These are phyloP conservation scores for Raddia guianensis DNA, from an alignment of 176 grass and related monocot genomes.

Conservation along the genomic window DNA sequence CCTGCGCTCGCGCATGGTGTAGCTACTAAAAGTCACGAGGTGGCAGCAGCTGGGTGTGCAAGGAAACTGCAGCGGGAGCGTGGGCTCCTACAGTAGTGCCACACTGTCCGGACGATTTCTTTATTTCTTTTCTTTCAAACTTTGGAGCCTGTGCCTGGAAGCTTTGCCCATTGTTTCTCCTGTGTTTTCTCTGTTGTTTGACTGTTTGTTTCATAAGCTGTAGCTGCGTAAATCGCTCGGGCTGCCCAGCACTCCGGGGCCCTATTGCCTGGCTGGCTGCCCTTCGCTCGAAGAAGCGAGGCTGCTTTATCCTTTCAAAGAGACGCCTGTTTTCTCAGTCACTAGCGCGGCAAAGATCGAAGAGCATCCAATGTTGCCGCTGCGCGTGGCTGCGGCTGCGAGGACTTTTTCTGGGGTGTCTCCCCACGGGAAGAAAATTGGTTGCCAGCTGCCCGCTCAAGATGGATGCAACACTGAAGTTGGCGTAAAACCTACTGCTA, in stretches of 20 bases:
- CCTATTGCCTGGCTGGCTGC: background rate
- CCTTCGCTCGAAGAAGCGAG: background rate
- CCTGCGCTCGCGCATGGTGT: background rate
- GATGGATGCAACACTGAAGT: no score
- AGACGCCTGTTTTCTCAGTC: background rate
- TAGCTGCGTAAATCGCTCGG: slow-evolving; percentile 18
- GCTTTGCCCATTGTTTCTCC: no score
- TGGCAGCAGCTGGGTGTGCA: background rate
- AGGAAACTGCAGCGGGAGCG: no score
- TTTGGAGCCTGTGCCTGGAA: no score
- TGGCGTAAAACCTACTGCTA: no score
- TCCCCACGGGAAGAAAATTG: no score
- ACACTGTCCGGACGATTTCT: no score
- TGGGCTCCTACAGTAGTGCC: no score
- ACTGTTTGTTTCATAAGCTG: background rate
- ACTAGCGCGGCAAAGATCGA: background rate
- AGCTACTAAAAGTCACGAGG: background rate
- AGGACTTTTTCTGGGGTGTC: no score
- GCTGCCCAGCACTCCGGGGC: background rate
- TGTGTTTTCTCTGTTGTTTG: no score
- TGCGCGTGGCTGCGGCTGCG: no score
- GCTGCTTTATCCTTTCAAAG: slow-evolving; percentile 9
- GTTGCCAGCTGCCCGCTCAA: no score
- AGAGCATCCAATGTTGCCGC: slow-evolving; percentile 10
- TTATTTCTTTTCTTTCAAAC: background rate